These are phyloP conservation scores for Helianthus annuus DNA, from an alignment of 129 eudicot species.

Conservation along the genomic window DNA sequence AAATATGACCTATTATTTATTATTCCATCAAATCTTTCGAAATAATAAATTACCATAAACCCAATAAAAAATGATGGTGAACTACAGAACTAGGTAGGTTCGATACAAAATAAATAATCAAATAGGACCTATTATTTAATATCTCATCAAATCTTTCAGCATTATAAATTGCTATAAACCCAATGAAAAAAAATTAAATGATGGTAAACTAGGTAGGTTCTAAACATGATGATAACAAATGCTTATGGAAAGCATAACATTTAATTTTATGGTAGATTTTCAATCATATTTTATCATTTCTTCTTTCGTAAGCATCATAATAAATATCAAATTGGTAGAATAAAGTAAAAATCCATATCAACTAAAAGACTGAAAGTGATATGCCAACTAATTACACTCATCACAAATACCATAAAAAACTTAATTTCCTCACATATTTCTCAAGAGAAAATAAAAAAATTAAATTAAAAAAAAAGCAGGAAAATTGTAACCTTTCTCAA, in stretches of 20 bases:
- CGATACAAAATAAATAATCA: too few species aligned
- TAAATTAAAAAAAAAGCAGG: neutral
- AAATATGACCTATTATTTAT: too few species aligned
- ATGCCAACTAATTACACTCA: neutral
- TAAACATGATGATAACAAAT: neutral
- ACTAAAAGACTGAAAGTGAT: too few species aligned
- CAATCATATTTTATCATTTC: neutral
- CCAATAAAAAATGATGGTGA: too few species aligned
- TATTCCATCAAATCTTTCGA: neutral
- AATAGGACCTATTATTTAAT: too few species aligned
- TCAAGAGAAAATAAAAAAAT: constrained; percentile 5
- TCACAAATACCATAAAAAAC: constrained; percentile 13
- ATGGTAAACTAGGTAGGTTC: neutral
- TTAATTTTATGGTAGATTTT: neutral
- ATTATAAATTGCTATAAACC: neutral
- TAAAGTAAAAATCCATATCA: neutral
- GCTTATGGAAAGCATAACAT: neutral
- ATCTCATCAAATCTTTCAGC: neutral
- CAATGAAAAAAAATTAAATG: too few species aligned
- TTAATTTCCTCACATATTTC: constrained; percentile 22
- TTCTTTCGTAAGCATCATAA: neutral
- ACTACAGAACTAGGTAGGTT: neutral
- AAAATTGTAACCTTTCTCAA: constrained; percentile 20
- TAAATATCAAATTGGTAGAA: neutral
- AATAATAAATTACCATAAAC: too few species aligned